Conservation (phyloP, 257 asterid species). For the Gentiana dahurica region DNA sequence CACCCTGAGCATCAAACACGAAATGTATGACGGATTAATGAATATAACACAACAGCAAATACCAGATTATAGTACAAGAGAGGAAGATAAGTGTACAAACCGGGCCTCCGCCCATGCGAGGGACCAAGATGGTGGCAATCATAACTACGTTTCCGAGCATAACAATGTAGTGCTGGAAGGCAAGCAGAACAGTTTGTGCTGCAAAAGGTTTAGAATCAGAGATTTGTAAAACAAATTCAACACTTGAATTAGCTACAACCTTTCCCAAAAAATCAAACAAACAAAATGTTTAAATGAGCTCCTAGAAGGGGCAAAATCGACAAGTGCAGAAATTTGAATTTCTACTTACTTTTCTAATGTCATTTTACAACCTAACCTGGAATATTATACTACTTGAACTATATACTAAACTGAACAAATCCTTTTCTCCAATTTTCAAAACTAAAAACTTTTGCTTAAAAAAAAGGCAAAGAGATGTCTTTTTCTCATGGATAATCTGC, state of each 20-base stretch:
- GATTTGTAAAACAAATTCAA: not conserved
- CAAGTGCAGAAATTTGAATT: not conserved
- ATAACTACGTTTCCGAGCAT: conserved; percentile 95
- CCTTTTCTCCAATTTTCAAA: not conserved
- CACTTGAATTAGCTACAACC: not conserved
- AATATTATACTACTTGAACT: no score
- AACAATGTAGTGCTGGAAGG: conserved; percentile 88
- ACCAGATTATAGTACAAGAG: not conserved
- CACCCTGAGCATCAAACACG: conserved; percentile 46
- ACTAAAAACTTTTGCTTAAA: no score
- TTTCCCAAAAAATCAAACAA: not conserved
- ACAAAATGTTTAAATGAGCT: not conserved
- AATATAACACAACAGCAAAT: conserved; percentile 5
- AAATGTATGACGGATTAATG: not conserved
- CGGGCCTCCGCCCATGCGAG: conserved; percentile 84
- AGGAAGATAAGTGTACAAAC: conserved; percentile 31
- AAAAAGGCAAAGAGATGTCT: no score
- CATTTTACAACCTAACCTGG: no score
- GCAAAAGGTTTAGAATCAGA: conserved; percentile 18
- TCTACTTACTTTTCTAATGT: not conserved
- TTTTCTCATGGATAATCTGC: not conserved
- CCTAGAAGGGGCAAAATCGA: not conserved
- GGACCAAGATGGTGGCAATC: conserved; percentile 70
- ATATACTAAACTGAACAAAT: not conserved
- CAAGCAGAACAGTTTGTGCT: conserved; percentile 67